These are phyloP conservation scores for Neofusicoccum ribis DNA, from an alignment of 2,329 filamentous ascomycete species.

Conservation along the genomic window DNA sequence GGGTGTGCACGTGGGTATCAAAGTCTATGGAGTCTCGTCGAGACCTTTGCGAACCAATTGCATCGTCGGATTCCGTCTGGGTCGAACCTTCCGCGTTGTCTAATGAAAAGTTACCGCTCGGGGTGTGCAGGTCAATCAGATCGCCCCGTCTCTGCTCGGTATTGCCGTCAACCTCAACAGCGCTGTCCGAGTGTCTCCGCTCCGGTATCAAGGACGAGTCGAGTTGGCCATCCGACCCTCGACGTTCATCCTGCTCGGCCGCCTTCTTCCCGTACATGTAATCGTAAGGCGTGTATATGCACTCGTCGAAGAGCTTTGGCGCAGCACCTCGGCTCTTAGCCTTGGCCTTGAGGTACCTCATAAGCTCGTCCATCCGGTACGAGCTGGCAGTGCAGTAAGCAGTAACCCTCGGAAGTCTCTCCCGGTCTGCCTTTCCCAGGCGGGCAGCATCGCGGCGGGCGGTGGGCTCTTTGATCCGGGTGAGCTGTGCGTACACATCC, in stretches of 20 bases:
- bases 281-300: constrained; percentile 91
- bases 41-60: constrained; percentile 22
- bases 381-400: constrained; percentile 94
- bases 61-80: constrained; percentile 25
- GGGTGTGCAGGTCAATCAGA: constrained; percentile 61
- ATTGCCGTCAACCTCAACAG: constrained; percentile 65
- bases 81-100: constrained; percentile 31
- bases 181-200: constrained; percentile 72
- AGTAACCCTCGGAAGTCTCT: constrained; percentile 83
- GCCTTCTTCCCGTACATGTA: constrained; percentile 55
- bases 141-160: constrained; percentile 59
- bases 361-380: constrained; percentile 85
- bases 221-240: constrained; percentile 18
- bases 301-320: constrained; percentile 95
- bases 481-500: constrained; percentile 97
- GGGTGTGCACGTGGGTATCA: constrained; percentile 84
- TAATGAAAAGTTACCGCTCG: constrained; percentile 32
- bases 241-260: not conserved
- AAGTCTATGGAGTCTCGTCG: constrained; percentile 61
- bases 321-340: constrained; percentile 74
- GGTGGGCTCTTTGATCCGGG: constrained; percentile 93
- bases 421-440: constrained; percentile 88
- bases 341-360: constrained; percentile 87
- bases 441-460: constrained; percentile 88
- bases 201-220: constrained; percentile 49